Percentiles rank a stretch among this genome's conserved stretches.
Conservation (phyloP, 2,329 filamentous ascomycete species). For the Furcasterigmium furcatum region DNA sequence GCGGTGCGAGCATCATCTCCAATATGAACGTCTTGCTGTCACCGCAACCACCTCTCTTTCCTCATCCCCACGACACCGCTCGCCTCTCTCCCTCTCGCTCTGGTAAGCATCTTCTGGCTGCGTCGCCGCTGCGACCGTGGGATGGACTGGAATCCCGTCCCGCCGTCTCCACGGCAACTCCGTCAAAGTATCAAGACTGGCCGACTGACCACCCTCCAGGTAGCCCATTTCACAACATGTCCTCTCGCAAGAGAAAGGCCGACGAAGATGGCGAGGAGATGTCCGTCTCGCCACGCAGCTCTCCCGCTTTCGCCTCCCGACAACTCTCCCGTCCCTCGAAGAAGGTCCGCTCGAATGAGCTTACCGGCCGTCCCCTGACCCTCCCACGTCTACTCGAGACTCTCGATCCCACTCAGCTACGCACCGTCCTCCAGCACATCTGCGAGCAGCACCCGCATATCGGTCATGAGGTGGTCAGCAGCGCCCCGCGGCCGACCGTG, state of each 20-base stretch:
- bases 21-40: conserved; percentile 62
- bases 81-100: conserved; percentile 53
- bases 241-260: conserved; percentile 78
- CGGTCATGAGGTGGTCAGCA: conserved; percentile 76
- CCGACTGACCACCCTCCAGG: conserved; percentile 10
- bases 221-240: conserved; percentile 49
- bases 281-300: conserved; percentile 82
- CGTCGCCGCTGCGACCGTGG: not conserved
- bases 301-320: conserved; percentile 70
- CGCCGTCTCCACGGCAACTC: not conserved
- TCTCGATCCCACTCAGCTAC: conserved; percentile 78
- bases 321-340: conserved; percentile 65
- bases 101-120: conserved; percentile 42
- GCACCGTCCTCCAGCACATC: conserved; percentile 82
- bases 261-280: conserved; percentile 82
- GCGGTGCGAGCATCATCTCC: conserved; percentile 11
- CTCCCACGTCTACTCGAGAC: conserved; percentile 85
- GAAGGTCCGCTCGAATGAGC: conserved; percentile 60
- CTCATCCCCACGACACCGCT: conserved; percentile 54
- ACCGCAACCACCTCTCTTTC: conserved; percentile 56
- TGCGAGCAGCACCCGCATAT: conserved; percentile 88
- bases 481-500: conserved; percentile 84
- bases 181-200: not conserved
- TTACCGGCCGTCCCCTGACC: conserved; percentile 53
- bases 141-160: no score